A percentile compares a stretch with the other conserved stretches of the same genome.
phyloP scores from a whole-genome alignment of 2,329 filamentous ascomycete genomes.

The Fusarium udum region DNA sequence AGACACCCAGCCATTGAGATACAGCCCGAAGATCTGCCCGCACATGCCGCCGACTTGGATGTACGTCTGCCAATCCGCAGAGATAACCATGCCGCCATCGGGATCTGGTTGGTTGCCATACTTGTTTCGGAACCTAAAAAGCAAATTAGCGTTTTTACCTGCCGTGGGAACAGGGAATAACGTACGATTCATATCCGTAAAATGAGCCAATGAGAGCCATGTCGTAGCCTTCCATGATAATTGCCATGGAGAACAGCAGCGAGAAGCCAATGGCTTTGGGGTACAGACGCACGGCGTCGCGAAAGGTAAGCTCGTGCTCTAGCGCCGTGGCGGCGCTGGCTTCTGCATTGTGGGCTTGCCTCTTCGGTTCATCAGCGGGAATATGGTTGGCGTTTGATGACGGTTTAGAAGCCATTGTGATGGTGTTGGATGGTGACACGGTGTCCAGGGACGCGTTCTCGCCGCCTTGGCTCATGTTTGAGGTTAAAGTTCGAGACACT shows the following conservation, averaged over 20 bases:
- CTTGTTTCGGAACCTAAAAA: slow-evolving; percentile 54
- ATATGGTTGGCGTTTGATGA: neutral
- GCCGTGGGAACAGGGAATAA: neutral
- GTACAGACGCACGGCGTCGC: slow-evolving; percentile 51
- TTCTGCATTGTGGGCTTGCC: slow-evolving; percentile 6
- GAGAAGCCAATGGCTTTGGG: slow-evolving; percentile 56
- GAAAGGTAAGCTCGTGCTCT: slow-evolving; percentile 51
- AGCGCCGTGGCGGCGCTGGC: slow-evolving; percentile 52
- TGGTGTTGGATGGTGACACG: slow-evolving; percentile 7
- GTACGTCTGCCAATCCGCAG: slow-evolving; percentile 46
- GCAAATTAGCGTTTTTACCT: neutral
- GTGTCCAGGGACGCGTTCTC: slow-evolving; percentile 7
- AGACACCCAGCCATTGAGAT: slow-evolving; percentile 69
- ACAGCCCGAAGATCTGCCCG: slow-evolving; percentile 70
- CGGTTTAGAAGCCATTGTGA: neutral
- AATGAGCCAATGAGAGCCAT: slow-evolving; percentile 53
- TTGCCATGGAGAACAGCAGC: slow-evolving; percentile 52
- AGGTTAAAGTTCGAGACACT: neutral
- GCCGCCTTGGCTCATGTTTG: slow-evolving; percentile 10
- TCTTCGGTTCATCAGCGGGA: neutral
- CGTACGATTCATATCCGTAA: slow-evolving; percentile 50
- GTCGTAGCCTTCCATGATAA: slow-evolving; percentile 56
- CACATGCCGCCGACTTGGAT: slow-evolving; percentile 54
- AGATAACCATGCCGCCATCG: slow-evolving; percentile 33
- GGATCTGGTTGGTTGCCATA: slow-evolving; percentile 51